phyloP scores from a whole-genome alignment of 129 eudicot species.

The Lactuca saligna region DNA sequence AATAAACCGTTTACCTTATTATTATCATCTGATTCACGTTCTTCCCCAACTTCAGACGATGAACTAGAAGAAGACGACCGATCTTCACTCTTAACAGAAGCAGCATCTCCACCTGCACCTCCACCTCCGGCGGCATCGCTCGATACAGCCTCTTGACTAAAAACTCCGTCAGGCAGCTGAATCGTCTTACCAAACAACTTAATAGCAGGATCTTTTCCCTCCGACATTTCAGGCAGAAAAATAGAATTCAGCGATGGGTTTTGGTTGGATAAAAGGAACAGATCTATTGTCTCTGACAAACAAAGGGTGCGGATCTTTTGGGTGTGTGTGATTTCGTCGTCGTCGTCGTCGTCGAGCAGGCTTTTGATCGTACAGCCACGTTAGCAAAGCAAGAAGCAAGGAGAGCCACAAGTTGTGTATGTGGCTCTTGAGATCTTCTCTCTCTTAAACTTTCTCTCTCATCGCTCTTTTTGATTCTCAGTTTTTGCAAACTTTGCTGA shows the following conservation, averaged over 20 bases:
- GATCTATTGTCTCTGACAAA: constrained; percentile 31
- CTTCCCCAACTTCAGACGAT: constrained; percentile 40
- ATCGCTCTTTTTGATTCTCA: constrained; percentile 48
- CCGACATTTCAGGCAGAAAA: constrained; percentile 42
- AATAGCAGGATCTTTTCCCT: constrained; percentile 64
- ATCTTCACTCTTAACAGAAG: constrained; percentile 30
- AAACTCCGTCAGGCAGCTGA: constrained; percentile 43
- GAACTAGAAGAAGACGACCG: constrained; percentile 37
- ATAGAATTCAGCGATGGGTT: constrained; percentile 19
- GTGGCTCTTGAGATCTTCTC: constrained; percentile 59
- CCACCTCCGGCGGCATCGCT: constrained; percentile 29
- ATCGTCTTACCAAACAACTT: constrained; percentile 81
- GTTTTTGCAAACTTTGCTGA: constrained; percentile 24
- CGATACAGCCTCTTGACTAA: constrained; percentile 10
- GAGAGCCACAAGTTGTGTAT: constrained; percentile 75
- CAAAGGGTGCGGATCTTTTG: constrained; percentile 17
- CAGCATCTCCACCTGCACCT: constrained; percentile 16
- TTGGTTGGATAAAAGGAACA: constrained; percentile 27
- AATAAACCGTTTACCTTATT: constrained; percentile 25
- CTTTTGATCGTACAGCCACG: constrained; percentile 50
- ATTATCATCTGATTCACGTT: constrained; percentile 19
- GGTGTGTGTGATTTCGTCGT: constrained; percentile 6
- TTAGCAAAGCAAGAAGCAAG: constrained; percentile 38
- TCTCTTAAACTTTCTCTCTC: constrained; percentile 26
- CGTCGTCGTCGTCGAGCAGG: constrained; percentile 9